A percentile compares a stretch with the other conserved stretches of the same genome.
These are phyloP conservation scores for Cerioporus squamosus DNA, from an alignment of 1,284 basidiomycete genomes.

Conservation along the genomic window DNA sequence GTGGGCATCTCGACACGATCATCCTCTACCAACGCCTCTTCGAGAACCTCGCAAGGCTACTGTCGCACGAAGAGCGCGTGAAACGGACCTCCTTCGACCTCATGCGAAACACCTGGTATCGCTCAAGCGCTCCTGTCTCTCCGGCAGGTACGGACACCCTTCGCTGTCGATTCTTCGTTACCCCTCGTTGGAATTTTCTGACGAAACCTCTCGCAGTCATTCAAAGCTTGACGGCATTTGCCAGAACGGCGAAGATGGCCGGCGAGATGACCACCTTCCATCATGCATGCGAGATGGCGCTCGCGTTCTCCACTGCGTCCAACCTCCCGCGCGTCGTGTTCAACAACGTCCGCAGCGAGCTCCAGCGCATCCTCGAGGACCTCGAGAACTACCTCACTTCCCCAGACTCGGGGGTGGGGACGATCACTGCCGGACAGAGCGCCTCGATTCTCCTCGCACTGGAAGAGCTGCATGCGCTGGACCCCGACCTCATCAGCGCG, in stretches of 20 bases:
- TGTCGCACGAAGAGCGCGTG: conserved; percentile 1
- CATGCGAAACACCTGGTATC: conserved; percentile 20
- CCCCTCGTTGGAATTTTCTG: too few species aligned
- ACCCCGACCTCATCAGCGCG: conserved; percentile 10
- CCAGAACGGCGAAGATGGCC: conserved; percentile 3
- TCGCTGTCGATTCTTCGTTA: too few species aligned
- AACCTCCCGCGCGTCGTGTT: conserved; percentile 6
- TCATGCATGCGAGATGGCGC: conserved; percentile 18
- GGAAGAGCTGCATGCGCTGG: conserved; percentile 10
- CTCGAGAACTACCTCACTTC: conserved; percentile 11
- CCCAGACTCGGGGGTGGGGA: not conserved
- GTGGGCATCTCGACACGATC: conserved; percentile 8
- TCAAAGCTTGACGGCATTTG: conserved; percentile 8
- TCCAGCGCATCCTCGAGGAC: conserved; percentile 13
- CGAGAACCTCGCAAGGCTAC: conserved; percentile 14
- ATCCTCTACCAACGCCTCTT: conserved; percentile 21
- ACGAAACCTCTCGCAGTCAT: conserved; percentile 4
- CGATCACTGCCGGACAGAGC: conserved; percentile 8
- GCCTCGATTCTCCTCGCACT: conserved; percentile 19
- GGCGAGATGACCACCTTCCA: conserved; percentile 10
- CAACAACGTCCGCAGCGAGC: conserved; percentile 11
- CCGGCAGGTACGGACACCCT: conserved; percentile 10
- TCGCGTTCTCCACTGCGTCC: conserved; percentile 11
- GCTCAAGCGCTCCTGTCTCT: conserved; percentile 2
- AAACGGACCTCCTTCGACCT: conserved; percentile 15